A percentile compares a stretch with the other conserved stretches of the same genome.
Evolutionary conservation across 805 yeast species (phyloP).

Genomic region (Trichomonascus vanleenenianus): DNA sequence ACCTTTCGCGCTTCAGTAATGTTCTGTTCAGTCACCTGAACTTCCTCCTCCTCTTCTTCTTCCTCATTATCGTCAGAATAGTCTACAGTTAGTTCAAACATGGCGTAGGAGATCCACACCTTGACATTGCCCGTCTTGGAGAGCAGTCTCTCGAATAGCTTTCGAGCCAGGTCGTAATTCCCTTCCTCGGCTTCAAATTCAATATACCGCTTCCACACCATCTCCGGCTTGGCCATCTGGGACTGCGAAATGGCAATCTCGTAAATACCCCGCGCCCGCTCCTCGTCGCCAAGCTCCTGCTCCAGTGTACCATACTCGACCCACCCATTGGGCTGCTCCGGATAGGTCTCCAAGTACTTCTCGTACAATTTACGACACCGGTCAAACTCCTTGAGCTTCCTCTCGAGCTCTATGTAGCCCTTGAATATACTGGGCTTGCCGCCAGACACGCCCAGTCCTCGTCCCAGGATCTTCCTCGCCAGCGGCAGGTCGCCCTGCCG

Average conservation of each 20-base stretch:
- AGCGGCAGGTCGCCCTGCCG: conserved; percentile 43
- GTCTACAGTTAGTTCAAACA: conserved; percentile 57
- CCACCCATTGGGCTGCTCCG: conserved; percentile 43
- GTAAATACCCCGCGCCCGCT: conserved; percentile 57
- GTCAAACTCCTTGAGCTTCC: conserved; percentile 65
- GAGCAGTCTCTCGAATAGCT: conserved; percentile 37
- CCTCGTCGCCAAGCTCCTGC: conserved; percentile 54
- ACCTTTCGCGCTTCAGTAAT: conserved; percentile 43
- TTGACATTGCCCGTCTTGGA: conserved; percentile 29
- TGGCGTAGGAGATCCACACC: conserved; percentile 59
- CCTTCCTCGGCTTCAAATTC: conserved; percentile 54
- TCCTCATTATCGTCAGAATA: conserved; percentile 26
- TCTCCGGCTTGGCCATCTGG: conserved; percentile 23
- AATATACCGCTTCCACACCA: conserved; percentile 38
- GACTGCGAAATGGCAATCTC: conserved; percentile 39
- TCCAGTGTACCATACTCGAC: conserved; percentile 63
- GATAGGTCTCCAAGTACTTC: conserved; percentile 47
- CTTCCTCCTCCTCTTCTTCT: conserved; percentile 38
- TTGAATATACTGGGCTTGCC: conserved; percentile 46
- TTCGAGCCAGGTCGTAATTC: conserved; percentile 49
- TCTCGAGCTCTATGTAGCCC: conserved; percentile 63
- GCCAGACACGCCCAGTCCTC: conserved; percentile 52
- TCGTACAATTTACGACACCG: conserved; percentile 69
- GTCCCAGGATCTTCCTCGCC: conserved; percentile 67
- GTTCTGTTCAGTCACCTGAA: conserved; percentile 45